Evolutionary conservation across 2,329 filamentous ascomycete species (phyloP).

Genomic region (Aciculosporium take): DNA sequence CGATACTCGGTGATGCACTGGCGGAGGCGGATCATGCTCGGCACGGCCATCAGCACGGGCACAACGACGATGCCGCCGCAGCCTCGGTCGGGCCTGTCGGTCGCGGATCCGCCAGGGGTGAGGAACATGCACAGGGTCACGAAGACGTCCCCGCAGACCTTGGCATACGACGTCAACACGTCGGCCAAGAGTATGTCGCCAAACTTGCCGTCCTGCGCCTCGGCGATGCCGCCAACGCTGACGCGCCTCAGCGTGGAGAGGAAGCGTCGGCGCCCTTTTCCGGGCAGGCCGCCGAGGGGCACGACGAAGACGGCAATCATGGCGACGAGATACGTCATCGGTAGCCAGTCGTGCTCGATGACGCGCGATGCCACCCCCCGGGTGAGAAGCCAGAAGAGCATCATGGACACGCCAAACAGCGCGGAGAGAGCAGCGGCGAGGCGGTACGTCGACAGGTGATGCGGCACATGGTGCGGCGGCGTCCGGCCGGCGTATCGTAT

Average conservation of each 20-base stretch:
- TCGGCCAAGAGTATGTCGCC: slow-evolving; percentile 89
- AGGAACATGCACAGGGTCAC: slow-evolving; percentile 89
- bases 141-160: slow-evolving; percentile 80
- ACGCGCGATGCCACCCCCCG: slow-evolving; percentile 55
- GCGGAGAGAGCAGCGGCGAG: slow-evolving; percentile 64
- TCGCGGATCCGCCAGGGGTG: slow-evolving; percentile 54
- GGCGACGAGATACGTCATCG: slow-evolving; percentile 66
- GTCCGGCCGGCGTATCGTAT: slow-evolving; percentile 73
- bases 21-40: slow-evolving; percentile 72
- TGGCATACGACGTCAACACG: slow-evolving; percentile 87
- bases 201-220: slow-evolving; percentile 80
- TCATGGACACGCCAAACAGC: slow-evolving; percentile 55
- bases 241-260: slow-evolving; percentile 64
- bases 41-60: slow-evolving; percentile 70
- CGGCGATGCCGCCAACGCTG: slow-evolving; percentile 71
- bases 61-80: slow-evolving; percentile 71
- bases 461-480: slow-evolving; percentile 54
- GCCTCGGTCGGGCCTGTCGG: slow-evolving; percentile 62
- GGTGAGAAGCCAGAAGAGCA: slow-evolving; percentile 74
- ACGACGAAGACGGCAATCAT: slow-evolving; percentile 58
- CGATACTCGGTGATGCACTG: slow-evolving; percentile 85
- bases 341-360: slow-evolving; percentile 68
- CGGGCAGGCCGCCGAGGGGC: slow-evolving; percentile 54
- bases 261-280: slow-evolving; percentile 60
- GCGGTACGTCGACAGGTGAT: slow-evolving; percentile 74